Base-by-base conservation (phyloP, 2,329 filamentous ascomycete species). In the Alternaria sp. region DNA sequence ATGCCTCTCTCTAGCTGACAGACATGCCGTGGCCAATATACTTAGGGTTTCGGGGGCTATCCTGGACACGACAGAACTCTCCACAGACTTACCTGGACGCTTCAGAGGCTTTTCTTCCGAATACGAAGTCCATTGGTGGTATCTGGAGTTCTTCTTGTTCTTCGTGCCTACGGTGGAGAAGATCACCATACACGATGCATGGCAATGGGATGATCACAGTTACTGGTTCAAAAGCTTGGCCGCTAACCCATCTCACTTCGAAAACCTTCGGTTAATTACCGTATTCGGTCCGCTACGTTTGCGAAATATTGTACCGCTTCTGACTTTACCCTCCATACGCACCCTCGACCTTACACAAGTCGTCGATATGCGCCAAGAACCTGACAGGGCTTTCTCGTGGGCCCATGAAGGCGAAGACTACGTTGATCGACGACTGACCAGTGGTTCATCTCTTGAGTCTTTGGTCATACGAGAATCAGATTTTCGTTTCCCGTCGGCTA, bases 61-160 rank as follows among this genome's bases (percentile, higher is more conserved):
- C 21, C 26, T 62, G 21, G 33, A 56, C n/a, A 41, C 23, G 3
- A 42, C 23, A 5, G 31, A 46, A 17, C 8, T 24, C 7, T 53
- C 48, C 23, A 37, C 40, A 17, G 42, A 56, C 8, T n/a, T 56
- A 11, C 42, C 48, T 24, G 8, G 17, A 29, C 45, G 48, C 26
- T 58, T 55, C 51, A 33, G 55, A 21, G 21, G 33, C 13, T 55
- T 50, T 11, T 9, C 46, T 21, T 17, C 33, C 4, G 44, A 50
- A 23, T 26, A 23, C 11, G 45, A 58, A 24, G n/a, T 49, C 5
- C 45, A 58, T 13, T 55, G 56, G 56, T 62, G 59, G 59, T 64
- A 59, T 46, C 56, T 64, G 21, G 61, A 64, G 14, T 57, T 57
- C 41, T 64, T 62, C 14, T 23, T 64, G 7, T 33, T 58, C 8